These are phyloP conservation scores for Posidonia oceanica DNA, from an alignment of 116 monocot genomes.

Conservation along the genomic window DNA sequence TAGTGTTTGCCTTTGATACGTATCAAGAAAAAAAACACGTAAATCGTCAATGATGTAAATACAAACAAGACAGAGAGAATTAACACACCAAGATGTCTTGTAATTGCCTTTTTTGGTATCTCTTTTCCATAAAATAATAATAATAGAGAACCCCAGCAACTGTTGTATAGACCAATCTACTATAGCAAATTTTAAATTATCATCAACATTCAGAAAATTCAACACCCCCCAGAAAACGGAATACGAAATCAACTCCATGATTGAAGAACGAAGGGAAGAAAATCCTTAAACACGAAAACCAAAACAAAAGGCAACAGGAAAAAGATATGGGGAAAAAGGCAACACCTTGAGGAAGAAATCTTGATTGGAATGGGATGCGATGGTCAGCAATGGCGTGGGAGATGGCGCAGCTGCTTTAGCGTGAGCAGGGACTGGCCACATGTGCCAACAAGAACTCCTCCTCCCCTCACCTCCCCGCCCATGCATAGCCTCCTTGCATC, in stretches of 20 bases:
- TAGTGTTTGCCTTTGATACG: too few relatives aligned
- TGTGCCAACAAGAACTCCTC: constrained; percentile 22
- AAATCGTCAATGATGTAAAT: too few relatives aligned
- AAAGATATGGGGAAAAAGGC: background rate
- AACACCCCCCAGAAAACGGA: too few relatives aligned
- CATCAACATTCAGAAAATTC: too few relatives aligned
- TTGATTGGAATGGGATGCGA: background rate
- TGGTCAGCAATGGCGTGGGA: background rate
- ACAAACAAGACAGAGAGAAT: too few relatives aligned
- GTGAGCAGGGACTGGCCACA: constrained; percentile 36
- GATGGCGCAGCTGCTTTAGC: constrained; percentile 3
- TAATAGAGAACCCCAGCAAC: too few relatives aligned
- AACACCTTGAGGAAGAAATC: constrained; percentile 42
- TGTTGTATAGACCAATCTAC: too few relatives aligned
- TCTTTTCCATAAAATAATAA: too few relatives aligned
- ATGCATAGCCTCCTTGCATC: constrained; percentile 50
- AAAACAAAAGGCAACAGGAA: background rate
- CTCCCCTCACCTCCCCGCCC: constrained; percentile 38
- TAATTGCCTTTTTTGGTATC: too few relatives aligned
- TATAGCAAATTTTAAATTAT: too few relatives aligned
- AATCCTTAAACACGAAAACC: background rate
- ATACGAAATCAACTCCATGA: background rate
- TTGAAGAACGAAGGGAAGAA: background rate
- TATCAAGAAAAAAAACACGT: too few relatives aligned
- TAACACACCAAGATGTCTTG: too few relatives aligned